phyloP scores from a whole-genome alignment of 257 asterid genomes.

The Solanum pimpinellifolium region DNA sequence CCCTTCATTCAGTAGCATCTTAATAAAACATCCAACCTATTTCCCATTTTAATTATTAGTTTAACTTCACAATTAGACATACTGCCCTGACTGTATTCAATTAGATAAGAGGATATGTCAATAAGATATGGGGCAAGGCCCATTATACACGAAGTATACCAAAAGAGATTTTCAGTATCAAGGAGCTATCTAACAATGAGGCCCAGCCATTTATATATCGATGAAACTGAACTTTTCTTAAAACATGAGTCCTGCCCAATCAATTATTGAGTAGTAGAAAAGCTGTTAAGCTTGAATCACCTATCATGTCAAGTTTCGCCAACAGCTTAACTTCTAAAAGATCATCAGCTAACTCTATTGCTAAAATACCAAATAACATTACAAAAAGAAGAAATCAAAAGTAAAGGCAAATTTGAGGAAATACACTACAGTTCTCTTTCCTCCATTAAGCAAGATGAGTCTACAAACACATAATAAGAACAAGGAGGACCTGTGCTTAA shows the following conservation, averaged over 20 bases:
- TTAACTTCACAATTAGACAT: not conserved
- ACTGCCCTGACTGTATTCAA: not conserved
- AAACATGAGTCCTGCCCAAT: not conserved
- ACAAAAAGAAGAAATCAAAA: not conserved
- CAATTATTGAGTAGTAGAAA: not conserved
- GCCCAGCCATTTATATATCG: not conserved
- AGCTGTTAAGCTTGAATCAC: not conserved
- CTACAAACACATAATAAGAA: not conserved
- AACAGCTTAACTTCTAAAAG: not conserved
- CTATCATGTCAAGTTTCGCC: not conserved
- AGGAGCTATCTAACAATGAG: not conserved
- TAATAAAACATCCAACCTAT: not conserved
- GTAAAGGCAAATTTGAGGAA: not conserved
- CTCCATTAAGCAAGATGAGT: not conserved
- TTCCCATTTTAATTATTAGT: not conserved
- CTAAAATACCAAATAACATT: not conserved
- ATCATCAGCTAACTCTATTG: not conserved
- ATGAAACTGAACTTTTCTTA: not conserved
- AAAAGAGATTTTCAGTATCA: not conserved
- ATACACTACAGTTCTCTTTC: not conserved
- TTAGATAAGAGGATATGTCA: not conserved
- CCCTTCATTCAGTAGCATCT: not conserved
- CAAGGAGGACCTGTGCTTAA: slow-evolving; percentile 66
- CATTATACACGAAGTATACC: not conserved
- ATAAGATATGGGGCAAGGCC: not conserved